phyloP scores from a whole-genome alignment of 805 yeast genomes.

The Wickerhamomyces hampshirensis region DNA sequence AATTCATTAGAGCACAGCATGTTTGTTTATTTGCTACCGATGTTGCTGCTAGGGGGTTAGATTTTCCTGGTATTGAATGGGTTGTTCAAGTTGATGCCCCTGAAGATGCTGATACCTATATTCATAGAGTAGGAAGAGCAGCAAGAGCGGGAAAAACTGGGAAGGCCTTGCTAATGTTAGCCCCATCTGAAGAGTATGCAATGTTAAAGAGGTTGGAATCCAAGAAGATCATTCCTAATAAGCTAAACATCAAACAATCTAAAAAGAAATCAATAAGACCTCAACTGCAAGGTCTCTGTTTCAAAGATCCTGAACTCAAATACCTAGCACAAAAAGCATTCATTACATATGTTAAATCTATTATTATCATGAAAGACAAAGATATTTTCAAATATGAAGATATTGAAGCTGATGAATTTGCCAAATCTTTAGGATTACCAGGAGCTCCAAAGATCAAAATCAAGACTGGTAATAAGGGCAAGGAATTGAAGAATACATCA shows the following conservation, averaged over 20 bases:
- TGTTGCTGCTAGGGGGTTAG: conserved; percentile 97
- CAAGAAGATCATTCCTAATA: conserved; percentile 64
- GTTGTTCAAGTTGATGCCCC: conserved; percentile 95
- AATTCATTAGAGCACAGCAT: conserved; percentile 36
- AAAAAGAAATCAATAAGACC: conserved; percentile 69
- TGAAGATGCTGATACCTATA: conserved; percentile 82
- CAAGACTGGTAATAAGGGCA: conserved; percentile 38
- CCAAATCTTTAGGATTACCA: conserved; percentile 86
- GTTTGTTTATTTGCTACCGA: conserved; percentile 90
- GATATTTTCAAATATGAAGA: conserved; percentile 75
- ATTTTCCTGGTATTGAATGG: conserved; percentile 90
- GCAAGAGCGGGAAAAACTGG: conserved; percentile 91
- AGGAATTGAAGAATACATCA: conserved; percentile 77
- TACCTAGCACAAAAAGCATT: conserved; percentile 95
- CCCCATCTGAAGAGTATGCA: conserved; percentile 79
- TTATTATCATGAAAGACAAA: conserved; percentile 83
- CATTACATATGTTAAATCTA: conserved; percentile 82
- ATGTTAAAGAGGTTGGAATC: conserved; percentile 59
- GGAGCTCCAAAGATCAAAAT: conserved; percentile 93
- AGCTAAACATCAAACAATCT: conserved; percentile 68
- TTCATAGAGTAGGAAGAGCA: conserved; percentile 94
- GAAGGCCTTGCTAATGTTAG: conserved; percentile 74
- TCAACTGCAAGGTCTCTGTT: conserved; percentile 85
- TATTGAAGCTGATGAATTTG: conserved; percentile 77
- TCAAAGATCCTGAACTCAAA: conserved; percentile 86